Evolutionary conservation across 148 eudicot species (phyloP), one percentile per base, ranked within the genome.

Genomic region (Vaccinium darrowii): DNA sequence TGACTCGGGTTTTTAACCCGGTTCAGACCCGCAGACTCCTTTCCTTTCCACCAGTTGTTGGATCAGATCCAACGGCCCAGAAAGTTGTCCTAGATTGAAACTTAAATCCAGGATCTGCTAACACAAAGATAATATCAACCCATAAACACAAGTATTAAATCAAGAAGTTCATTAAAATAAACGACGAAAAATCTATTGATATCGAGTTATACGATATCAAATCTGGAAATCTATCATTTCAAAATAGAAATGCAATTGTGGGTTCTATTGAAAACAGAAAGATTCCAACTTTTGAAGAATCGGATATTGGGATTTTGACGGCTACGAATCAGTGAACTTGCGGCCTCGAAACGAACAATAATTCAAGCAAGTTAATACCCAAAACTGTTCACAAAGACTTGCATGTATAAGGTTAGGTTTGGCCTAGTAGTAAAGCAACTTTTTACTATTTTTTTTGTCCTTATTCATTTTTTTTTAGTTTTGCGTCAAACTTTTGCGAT

Each of bases 301-400:
- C 53, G 3, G 49, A 16, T 9, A 67, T 25, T 15, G 30, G 57
- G 51, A 82, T 14, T 69, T 67, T 51, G 12, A 49, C 60, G 5
- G 57, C 23, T 82, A 67, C 5, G 27, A 43, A 81, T 65, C 75
- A 47, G 8, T 81, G 74, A 23, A 81, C 50, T n/a, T 62, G 81
- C 47, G 33, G 39, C 19, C 81, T 47, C 62, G 53, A 77, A 21
- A 54, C 62, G 43, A 78, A 52, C 56, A 25, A 76, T 15, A 25
- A 53, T 78, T 78, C 43, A 11, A 21, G 57, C 21, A 8, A 60
- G 47, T 5, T 7, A 80, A 36, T 58, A 8, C 30, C 25, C 15
- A 43, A 80, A 78, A 21, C 56, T 81, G 50, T 43, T 63, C 74
- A 47, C 21, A 8, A 51, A n/a, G 82, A 57, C 65, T 36, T 27